Conservation (phyloP, 139 green algal species). For the Nannochloris sp. region DNA sequence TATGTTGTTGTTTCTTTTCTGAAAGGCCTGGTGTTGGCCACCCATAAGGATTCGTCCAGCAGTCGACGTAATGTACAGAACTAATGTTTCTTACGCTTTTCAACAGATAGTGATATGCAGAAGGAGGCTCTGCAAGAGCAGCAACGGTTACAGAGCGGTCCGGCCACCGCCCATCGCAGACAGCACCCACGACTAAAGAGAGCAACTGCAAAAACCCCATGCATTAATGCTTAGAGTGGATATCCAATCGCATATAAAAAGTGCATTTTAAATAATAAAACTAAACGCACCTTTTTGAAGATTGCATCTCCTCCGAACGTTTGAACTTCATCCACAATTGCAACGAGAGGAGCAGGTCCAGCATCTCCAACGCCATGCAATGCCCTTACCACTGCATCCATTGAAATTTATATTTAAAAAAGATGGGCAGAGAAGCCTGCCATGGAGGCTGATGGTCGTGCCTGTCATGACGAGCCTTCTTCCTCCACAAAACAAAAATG, state of each 20-base stretch:
- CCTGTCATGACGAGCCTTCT: too few species aligned
- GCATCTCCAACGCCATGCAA: not conserved
- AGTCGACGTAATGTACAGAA: not conserved
- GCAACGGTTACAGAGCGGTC: not conserved
- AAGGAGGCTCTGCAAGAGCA: conserved; percentile 3
- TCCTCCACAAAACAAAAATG: too few species aligned
- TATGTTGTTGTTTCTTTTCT: not conserved
- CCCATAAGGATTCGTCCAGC: conserved; percentile 1
- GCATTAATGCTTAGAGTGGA: too few species aligned
- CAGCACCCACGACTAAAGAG: too few species aligned
- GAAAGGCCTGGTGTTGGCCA: not conserved
- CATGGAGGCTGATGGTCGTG: too few species aligned
- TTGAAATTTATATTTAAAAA: not conserved
- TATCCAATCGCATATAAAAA: too few species aligned
- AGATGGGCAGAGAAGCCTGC: not conserved
- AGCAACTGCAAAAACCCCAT: too few species aligned
- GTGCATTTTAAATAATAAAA: not conserved
- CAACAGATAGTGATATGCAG: not conserved
- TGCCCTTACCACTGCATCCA: not conserved
- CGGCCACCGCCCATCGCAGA: not conserved
- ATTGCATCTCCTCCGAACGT: conserved; percentile 13
- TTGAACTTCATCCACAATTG: conserved; percentile 6
- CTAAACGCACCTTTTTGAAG: conserved; percentile 13
- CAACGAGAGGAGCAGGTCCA: conserved; percentile 3
- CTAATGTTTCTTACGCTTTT: too few species aligned